Evolutionary conservation across 148 eudicot species (phyloP), one percentile per base, ranked within the genome.

Genomic region (Chenopodium formosanum): DNA sequence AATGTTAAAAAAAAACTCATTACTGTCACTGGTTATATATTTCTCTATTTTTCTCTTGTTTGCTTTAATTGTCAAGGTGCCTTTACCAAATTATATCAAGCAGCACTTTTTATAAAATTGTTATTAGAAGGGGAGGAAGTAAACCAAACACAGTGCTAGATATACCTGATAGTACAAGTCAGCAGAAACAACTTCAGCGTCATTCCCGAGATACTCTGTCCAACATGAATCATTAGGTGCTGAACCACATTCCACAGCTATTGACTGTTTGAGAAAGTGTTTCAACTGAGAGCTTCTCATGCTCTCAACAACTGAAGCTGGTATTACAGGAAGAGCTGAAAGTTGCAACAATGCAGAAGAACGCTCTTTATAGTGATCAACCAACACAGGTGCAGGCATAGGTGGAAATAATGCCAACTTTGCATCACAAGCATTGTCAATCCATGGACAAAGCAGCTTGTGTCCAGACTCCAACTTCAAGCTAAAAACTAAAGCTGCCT

Each of bases 401-500:
- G 94, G 90, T 48, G 93, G 94, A 90, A 95, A 96, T 77, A 88
- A 85, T 19, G 93, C 94, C 80, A 96, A 90, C 53, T 74, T 86
- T 83, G 92, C 97, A 82, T 90, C 91, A 80, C 99, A 96, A 32
- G 90, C 82, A 89, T 92, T 94, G 87, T 96, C 91, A 73, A 85
- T 85, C 99, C 99, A 96, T 40, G 99, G 97, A 81, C 99, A 96
- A 75, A 88, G 89, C 75, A 83, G 87, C 88, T 94, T 96, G 84
- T 96, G 99, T 74, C 95, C 98, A 75, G 77, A 88, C 83, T 96
- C 94, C 85, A 96, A 88, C 91, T 96, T 94, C 82, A 96, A 84
- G 90, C 99, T 92, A 78, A 91, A 91, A 63, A 96, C 99, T 75
- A 83, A 74, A 66, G 99, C 99, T 80, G 98, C 94, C 80, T 96